Evolutionary conservation across 2,329 filamentous ascomycete species (phyloP).

Genomic region (Cercospora sesami): DNA sequence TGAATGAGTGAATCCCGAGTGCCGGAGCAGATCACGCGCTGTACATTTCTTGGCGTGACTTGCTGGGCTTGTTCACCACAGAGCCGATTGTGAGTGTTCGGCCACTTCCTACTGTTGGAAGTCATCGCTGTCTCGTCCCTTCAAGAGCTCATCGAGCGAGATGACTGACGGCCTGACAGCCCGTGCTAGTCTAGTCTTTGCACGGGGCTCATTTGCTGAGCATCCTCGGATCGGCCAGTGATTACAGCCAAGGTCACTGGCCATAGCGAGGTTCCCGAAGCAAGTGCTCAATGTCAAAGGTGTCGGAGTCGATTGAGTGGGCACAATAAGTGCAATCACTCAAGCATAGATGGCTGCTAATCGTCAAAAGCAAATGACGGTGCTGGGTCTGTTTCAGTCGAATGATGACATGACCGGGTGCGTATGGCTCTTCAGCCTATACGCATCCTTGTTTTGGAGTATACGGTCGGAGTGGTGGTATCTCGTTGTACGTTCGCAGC

Average conservation of each 20-base stretch:
- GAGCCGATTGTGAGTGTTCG: neutral
- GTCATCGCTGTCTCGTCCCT: neutral
- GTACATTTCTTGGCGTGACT: neutral
- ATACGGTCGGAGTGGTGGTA: neutral
- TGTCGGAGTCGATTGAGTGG: neutral
- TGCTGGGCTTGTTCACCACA: neutral
- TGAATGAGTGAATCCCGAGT: neutral
- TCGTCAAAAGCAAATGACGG: neutral
- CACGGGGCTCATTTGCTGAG: neutral
- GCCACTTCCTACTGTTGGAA: neutral
- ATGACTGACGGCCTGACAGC: neutral
- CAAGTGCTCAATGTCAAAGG: neutral
- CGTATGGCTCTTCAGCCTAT: neutral
- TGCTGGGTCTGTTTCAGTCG: neutral
- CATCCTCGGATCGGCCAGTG: neutral
- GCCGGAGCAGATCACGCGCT: neutral
- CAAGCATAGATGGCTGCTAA: neutral
- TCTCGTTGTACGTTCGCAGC: neutral
- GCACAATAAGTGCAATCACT: neutral
- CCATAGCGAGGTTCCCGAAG: neutral
- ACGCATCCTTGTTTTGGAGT: neutral
- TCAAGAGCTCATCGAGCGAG: neutral
- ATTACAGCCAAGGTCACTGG: neutral
- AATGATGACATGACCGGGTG: neutral
- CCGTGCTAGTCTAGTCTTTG: neutral